Conservation (phyloP, 2,329 filamentous ascomycete genomes). For the Pseudocercospora fijiensis region DNA sequence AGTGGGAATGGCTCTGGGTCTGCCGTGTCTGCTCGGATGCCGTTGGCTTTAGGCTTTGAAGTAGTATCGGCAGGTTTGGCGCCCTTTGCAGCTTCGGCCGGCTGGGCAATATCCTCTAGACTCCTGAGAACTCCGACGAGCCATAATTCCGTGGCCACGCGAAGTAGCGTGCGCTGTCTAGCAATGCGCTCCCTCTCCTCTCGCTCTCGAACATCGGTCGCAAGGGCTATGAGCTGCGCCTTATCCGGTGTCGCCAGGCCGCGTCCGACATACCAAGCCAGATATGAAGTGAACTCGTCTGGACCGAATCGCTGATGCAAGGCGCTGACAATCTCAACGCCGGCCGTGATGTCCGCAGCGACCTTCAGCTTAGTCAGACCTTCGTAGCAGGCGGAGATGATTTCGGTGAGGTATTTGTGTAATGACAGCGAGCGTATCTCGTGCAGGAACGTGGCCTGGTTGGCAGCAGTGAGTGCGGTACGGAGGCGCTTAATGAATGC, state of each 20-base stretch:
- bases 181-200: conserved; percentile 92
- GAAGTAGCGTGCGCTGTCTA: conserved; percentile 79
- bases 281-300: conserved; percentile 81
- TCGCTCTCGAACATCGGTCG: conserved; percentile 80
- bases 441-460: conserved; percentile 78
- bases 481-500: conserved; percentile 95
- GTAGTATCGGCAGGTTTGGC: conserved; percentile 55
- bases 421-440: conserved; percentile 88
- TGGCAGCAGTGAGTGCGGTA: conserved; percentile 78
- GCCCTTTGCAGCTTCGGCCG: conserved; percentile 62
- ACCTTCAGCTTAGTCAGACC: conserved; percentile 89
- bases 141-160: conserved; percentile 95
- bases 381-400: conserved; percentile 93
- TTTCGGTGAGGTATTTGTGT: conserved; percentile 95
- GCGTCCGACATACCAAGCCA: conserved; percentile 89
- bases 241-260: conserved; percentile 90
- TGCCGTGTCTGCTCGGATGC: conserved; percentile 57
- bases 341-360: conserved; percentile 85
- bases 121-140: conserved; percentile 84
- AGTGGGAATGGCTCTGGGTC: conserved; percentile 89
- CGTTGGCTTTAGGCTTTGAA: conserved; percentile 63
- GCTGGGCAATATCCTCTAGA: conserved; percentile 66
- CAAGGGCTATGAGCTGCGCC: conserved; percentile 72
- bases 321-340: conserved; percentile 90
- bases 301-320: conserved; percentile 93